Conservation (phyloP, 1,139 yeast species). For the Blastobotrys raffinosifermentans region DNA sequence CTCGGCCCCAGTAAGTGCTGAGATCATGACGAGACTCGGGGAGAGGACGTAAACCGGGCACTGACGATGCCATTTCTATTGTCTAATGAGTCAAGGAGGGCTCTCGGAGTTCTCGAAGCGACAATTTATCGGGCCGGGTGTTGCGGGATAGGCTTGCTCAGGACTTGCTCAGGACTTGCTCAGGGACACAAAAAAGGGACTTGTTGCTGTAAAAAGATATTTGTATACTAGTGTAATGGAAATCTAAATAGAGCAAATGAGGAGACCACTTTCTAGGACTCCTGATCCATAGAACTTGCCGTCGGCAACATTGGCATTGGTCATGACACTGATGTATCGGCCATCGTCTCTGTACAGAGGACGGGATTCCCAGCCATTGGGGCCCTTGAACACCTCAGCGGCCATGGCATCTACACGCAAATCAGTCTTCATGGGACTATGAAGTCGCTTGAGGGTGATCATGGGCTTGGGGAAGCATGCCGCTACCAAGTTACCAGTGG, state of each 20-base stretch:
- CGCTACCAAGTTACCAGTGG: conserved; percentile 15
- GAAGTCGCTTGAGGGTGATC: conserved; percentile 6
- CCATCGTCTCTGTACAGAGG: conserved; percentile 8
- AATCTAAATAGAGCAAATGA: no score
- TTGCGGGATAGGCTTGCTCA: no score
- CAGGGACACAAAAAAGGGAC: no score
- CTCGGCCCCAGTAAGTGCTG: conserved; percentile 85
- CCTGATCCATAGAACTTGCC: conserved; percentile 11
- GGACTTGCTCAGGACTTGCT: no score
- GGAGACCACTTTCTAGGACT: conserved; percentile 10
- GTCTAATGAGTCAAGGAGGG: no score
- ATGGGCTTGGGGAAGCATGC: conserved; percentile 14
- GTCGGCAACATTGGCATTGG: conserved; percentile 5
- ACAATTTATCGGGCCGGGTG: no score
- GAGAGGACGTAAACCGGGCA: conserved; percentile 70
- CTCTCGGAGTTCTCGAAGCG: no score
- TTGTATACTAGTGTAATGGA: no score
- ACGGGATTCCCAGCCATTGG: conserved; percentile 4
- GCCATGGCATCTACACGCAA: conserved; percentile 7
- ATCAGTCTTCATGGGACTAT: conserved; percentile 5
- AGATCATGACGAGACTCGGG: conserved; percentile 79
- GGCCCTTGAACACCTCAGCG: conserved; percentile 4
- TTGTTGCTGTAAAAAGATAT: no score
- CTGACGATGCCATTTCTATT: conserved; percentile 82
- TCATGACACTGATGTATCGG: not conserved